These are phyloP conservation scores for Paxillus involutus DNA, from an alignment of 768 basidiomycete genomes.

Conservation along the genomic window DNA sequence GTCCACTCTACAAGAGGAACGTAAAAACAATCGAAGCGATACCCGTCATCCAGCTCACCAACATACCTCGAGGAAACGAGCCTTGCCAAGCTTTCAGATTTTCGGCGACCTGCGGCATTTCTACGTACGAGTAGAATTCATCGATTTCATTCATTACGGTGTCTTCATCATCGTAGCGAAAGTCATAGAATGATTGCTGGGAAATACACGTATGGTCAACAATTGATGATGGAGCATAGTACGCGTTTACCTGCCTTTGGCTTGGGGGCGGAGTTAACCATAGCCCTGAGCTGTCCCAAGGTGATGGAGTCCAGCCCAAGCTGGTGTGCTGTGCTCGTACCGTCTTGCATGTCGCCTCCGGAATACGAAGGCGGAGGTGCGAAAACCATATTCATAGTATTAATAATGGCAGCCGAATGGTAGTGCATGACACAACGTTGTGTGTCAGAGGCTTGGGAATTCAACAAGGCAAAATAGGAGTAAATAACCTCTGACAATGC, in stretches of 20 bases:
- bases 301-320: constrained; percentile 70
- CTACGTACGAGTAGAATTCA: constrained; percentile 97
- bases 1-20: constrained; percentile 68
- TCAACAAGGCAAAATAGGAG: constrained; percentile 23
- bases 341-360: constrained; percentile 31
- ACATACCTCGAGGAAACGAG: constrained; percentile 74
- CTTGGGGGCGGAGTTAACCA: constrained; percentile 68
- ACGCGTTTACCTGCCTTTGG: constrained; percentile 57
- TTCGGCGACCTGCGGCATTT: constrained; percentile 88
- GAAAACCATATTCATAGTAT: constrained; percentile 33
- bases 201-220: constrained; percentile 21
- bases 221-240: constrained; percentile 7
- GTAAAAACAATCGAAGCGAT: neutral
- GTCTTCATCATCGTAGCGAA: constrained; percentile 94
- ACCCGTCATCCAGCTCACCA: neutral
- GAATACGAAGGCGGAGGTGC: constrained; percentile 26
- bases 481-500: constrained; percentile 8
- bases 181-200: constrained; percentile 88
- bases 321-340: constrained; percentile 31
- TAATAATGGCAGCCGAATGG: neutral
- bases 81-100: constrained; percentile 87
- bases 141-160: constrained; percentile 95
- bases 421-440: constrained; percentile 4
- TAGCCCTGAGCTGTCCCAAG: constrained; percentile 75
- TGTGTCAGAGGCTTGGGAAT: constrained; percentile 26